Conservation (phyloP, 2,329 filamentous ascomycete species). For the Chaetomium globosum region DNA sequence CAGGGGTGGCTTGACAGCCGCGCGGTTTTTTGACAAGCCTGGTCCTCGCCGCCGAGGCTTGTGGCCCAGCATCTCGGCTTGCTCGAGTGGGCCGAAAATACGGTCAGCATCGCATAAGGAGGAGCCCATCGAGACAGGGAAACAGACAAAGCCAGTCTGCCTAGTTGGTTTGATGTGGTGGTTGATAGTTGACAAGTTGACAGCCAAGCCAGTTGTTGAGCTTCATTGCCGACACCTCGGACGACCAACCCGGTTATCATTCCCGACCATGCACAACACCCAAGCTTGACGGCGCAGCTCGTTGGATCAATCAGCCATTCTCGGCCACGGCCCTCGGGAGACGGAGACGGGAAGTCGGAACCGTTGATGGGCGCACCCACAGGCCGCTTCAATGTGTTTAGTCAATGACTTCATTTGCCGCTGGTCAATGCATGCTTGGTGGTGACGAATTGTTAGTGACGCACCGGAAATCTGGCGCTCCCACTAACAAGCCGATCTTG, state of each 20-base stretch:
- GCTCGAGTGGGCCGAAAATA: constrained; percentile 5
- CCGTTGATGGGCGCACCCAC: constrained; percentile 8
- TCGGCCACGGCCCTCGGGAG: neutral
- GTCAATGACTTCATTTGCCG: constrained; percentile 35
- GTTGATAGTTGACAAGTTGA: neutral
- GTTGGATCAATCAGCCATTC: constrained; percentile 14
- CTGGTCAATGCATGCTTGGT: constrained; percentile 19
- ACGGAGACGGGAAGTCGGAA: constrained; percentile 31
- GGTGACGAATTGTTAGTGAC: constrained; percentile 19
- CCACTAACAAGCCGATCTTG: constrained; percentile 26
- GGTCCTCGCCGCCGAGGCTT: constrained; percentile 1
- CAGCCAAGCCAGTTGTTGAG: neutral
- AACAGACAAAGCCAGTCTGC: neutral
- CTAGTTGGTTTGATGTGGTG: neutral
- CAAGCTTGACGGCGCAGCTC: constrained; percentile 2
- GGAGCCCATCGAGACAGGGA: no score
- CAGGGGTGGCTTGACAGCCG: neutral
- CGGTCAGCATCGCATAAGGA: constrained; percentile 1
- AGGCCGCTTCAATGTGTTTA: constrained; percentile 28
- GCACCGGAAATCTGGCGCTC: neutral
- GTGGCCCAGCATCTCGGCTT: constrained; percentile 1
- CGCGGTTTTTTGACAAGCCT: neutral
- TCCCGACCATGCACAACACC: constrained; percentile 3
- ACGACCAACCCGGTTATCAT: constrained; percentile 11
- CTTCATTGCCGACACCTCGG: constrained; percentile 15